phyloP scores from a whole-genome alignment of 1,284 basidiomycete species.

The Fomes fomentarius region DNA sequence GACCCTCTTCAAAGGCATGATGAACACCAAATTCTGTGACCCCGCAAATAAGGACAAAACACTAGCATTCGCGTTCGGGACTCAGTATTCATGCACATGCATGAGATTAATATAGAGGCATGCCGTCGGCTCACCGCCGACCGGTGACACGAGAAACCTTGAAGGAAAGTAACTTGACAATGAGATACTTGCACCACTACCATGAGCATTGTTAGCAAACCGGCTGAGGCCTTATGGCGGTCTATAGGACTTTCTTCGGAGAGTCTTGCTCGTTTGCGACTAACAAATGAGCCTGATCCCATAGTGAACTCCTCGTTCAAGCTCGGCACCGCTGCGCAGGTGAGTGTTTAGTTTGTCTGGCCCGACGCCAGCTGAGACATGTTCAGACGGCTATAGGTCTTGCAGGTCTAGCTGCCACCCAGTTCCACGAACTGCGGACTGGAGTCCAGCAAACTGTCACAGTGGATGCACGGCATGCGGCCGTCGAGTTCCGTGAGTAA shows the following conservation, averaged over 20 bases:
- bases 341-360: constrained; percentile 20
- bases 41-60: too few species aligned
- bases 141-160: too few species aligned
- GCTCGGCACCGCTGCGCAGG: constrained; percentile 54
- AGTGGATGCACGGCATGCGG: constrained; percentile 60
- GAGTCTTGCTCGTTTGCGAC: constrained; percentile 38
- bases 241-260: constrained; percentile 40
- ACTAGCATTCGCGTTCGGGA: too few species aligned
- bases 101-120: too few species aligned
- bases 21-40: too few species aligned
- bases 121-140: too few species aligned
- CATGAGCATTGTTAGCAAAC: constrained; percentile 8
- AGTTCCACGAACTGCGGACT: constrained; percentile 52
- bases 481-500: constrained; percentile 57
- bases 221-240: constrained; percentile 38
- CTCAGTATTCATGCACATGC: too few species aligned
- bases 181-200: background rate
- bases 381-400: constrained; percentile 54
- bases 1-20: too few species aligned
- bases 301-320: constrained; percentile 53
- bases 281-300: constrained; percentile 43
- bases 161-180: too few species aligned
- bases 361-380: background rate
- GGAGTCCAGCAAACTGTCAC: constrained; percentile 50
- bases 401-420: constrained; percentile 54